Percentiles rank a stretch among this genome's conserved stretches.
Conservation (phyloP, 495 filamentous ascomycete genomes). For the Aspergillus bridgeri region DNA sequence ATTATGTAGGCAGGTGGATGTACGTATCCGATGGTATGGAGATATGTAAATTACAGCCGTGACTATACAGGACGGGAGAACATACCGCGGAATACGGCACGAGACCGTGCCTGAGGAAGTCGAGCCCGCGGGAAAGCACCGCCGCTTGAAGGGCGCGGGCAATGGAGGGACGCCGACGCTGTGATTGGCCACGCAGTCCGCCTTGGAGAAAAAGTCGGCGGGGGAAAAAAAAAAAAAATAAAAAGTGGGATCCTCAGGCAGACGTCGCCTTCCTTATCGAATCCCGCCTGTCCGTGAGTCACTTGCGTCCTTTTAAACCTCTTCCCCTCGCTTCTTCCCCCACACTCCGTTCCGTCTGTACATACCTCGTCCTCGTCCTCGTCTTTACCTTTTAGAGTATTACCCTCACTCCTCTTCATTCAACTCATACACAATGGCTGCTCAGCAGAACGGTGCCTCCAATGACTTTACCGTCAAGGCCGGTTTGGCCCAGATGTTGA, state of each 20-base stretch:
- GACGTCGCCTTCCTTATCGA: not conserved
- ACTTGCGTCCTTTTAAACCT: not conserved
- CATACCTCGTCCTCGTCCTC: slow-evolving; percentile 11
- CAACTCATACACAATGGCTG: slow-evolving; percentile 32
- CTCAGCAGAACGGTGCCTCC: slow-evolving; percentile 22
- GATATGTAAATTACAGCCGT: not conserved
- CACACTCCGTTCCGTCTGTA: slow-evolving; percentile 9
- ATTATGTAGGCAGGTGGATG: no score
- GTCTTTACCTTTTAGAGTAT: slow-evolving; percentile 1
- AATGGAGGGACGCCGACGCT: slow-evolving; percentile 13
- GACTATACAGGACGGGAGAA: not conserved
- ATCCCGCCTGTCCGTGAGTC: not conserved
- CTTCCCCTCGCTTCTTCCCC: not conserved
- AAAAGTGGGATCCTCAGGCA: slow-evolving; percentile 9
- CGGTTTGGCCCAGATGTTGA: slow-evolving; percentile 93
- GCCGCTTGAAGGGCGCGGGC: not conserved
- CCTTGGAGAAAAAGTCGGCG: slow-evolving; percentile 10
- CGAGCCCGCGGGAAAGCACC: slow-evolving; percentile 4
- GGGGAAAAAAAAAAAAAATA: slow-evolving; percentile 6
- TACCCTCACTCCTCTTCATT: slow-evolving; percentile 2
- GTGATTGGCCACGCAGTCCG: slow-evolving; percentile 17
- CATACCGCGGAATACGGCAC: not conserved
- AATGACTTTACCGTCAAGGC: slow-evolving; percentile 78
- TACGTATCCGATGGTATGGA: no score
- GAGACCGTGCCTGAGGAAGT: not conserved